These are phyloP conservation scores for Monosporozyma aerobia DNA, from an alignment of 805 yeast species.

Conservation along the genomic window DNA sequence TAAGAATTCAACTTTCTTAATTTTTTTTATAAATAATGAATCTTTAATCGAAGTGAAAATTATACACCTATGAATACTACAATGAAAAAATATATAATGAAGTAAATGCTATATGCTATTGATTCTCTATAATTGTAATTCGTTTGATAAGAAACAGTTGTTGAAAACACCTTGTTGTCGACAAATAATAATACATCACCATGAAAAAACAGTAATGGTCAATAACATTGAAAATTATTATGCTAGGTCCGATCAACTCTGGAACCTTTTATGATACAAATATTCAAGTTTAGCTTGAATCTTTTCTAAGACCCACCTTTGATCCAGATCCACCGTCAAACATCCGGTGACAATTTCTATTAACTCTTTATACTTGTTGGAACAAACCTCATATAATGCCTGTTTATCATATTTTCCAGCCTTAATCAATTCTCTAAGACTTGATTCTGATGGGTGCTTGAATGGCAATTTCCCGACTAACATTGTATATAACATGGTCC, in stretches of 20 bases:
- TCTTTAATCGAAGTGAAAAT: not conserved
- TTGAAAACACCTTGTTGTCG: too few relatives aligned
- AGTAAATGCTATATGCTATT: not conserved
- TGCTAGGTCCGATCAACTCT: not conserved
- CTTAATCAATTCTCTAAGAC: constrained; percentile 61
- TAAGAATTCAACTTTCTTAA: not conserved
- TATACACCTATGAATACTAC: not conserved
- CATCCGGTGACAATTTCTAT: constrained; percentile 32
- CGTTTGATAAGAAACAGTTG: too few relatives aligned
- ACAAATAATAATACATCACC: not conserved
- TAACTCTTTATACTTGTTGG: constrained; percentile 5
- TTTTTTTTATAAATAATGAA: not conserved
- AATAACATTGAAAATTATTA: not conserved
- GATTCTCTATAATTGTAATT: too few relatives aligned
- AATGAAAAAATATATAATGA: not conserved
- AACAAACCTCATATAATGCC: constrained; percentile 37
- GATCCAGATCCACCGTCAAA: constrained; percentile 40
- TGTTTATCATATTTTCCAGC: constrained; percentile 52
- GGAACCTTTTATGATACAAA: not conserved
- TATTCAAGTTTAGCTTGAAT: constrained; percentile 18
- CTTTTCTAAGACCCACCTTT: constrained; percentile 42
- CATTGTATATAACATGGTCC: constrained; percentile 68
- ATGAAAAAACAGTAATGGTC: not conserved
- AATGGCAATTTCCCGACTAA: constrained; percentile 70
- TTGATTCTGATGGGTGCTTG: constrained; percentile 74